Conservation (phyloP, 2,329 filamentous ascomycete genomes). For the Sarocladium kiliense region DNA sequence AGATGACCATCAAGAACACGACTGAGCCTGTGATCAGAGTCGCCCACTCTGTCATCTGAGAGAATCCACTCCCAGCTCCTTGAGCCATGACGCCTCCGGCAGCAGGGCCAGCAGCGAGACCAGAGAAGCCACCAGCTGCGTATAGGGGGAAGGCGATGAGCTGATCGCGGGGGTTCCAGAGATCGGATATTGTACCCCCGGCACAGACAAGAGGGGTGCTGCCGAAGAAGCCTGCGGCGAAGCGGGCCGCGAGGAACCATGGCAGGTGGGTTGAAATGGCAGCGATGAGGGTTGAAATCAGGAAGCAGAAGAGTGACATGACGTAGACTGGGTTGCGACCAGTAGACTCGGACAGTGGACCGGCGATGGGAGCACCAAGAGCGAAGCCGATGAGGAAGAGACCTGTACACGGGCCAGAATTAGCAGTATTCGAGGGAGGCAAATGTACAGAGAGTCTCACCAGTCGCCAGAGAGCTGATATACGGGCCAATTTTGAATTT, state of each 20-base stretch:
- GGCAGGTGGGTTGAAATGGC: constrained; percentile 52
- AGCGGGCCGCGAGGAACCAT: constrained; percentile 55
- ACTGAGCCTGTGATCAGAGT: neutral
- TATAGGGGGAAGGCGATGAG: constrained; percentile 4
- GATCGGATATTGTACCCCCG: constrained; percentile 58
- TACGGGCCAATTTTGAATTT: neutral
- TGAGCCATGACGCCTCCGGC: neutral
- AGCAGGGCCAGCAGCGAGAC: neutral
- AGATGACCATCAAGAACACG: neutral
- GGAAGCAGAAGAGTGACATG: constrained; percentile 38
- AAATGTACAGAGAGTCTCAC: neutral
- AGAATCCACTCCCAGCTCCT: neutral
- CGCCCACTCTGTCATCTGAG: neutral
- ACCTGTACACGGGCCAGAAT: neutral
- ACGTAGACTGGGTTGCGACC: constrained; percentile 37
- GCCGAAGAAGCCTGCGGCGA: constrained; percentile 55
- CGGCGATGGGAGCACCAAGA: constrained; percentile 57
- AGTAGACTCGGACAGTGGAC: constrained; percentile 55
- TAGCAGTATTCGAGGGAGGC: neutral
- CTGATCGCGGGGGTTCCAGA: constrained; percentile 22
- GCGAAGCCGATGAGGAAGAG: constrained; percentile 41
- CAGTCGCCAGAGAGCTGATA: neutral
- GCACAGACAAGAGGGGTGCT: constrained; percentile 59
- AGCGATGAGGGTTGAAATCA: constrained; percentile 41
- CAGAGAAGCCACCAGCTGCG: neutral